Percentiles rank a stretch among this genome's conserved stretches.
Conservation (phyloP, 2,329 filamentous ascomycete species). For the Akanthomyces muscarius region DNA sequence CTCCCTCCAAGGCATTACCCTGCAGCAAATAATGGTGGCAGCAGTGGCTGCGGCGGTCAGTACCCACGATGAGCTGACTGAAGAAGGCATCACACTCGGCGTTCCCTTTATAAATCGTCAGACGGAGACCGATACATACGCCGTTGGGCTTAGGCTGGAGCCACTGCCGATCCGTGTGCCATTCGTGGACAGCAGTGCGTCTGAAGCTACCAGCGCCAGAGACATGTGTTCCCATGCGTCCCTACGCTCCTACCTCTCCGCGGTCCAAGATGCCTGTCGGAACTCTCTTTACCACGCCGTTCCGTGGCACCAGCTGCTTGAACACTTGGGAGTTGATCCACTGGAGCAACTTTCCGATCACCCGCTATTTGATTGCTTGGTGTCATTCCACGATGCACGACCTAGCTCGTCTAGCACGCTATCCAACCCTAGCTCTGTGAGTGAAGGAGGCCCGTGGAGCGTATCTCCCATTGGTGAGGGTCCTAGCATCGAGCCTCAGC, state of each 20-base stretch:
- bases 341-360: constrained; percentile 17
- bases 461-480: not conserved
- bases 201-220: constrained; percentile 1
- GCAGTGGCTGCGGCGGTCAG: not conserved
- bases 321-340: constrained; percentile 19
- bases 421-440: not conserved
- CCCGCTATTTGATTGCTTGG: constrained; percentile 25
- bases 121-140: not conserved
- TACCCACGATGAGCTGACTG: not conserved
- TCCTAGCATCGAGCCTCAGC: not conserved
- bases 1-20: constrained; percentile 2
- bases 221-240: not conserved
- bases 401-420: not conserved
- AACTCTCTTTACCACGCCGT: constrained; percentile 27
- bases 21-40: constrained; percentile 1
- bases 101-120: constrained; percentile 1
- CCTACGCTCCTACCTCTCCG: not conserved
- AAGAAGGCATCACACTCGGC: not conserved
- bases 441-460: not conserved
- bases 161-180: not conserved
- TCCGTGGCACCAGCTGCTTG: constrained; percentile 29
- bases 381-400: constrained; percentile 23
- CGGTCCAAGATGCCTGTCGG: constrained; percentile 23
- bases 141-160: constrained; percentile 1
- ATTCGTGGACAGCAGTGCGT: not conserved